Base-by-base conservation (phyloP, 2,329 filamentous ascomycete species). In the Diaporthe batatas region DNA sequence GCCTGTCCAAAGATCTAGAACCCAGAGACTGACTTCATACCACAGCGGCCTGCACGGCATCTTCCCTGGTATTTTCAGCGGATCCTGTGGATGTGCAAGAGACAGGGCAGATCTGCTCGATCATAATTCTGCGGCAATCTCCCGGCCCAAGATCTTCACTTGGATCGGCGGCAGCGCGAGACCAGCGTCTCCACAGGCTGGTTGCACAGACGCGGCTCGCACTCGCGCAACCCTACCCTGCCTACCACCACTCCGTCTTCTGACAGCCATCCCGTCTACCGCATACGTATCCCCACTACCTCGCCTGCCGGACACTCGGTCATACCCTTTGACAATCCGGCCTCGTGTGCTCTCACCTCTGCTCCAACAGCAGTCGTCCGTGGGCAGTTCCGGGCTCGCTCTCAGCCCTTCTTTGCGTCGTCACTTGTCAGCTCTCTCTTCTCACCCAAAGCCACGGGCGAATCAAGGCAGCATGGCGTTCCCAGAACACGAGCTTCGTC, bases 401-500 rank as follows among this genome's bases (percentile, higher is more conserved):
- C 21, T 21, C 16, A 53, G 32, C 39, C 12, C 29, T 32, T 16
- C 18, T 36, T 21, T 11, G 32, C 53, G 64, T 36, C 68, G 71
- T 10, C 44, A 64, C 68, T 55, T 51, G 18, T 71, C 71, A 42
- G 29, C 39, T 49, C 18, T 49, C 6, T n/a, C 54, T 29, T 54
- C 59, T 51, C 53, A 32, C 23, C 71, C 76, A 58, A 67, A 76
- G 64, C 72, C 75, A 73, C 77, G 76, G 74, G 77, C 77, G 72
- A 72, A 75, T 47, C 76, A 76, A 76, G 76, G 76, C 67, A 76
- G 75, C 64, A 75, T 76, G 76, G 77, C 79, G 73, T 76, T 78
- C 75, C 78, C 77, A 73, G 78, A 82, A 72, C 78, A 79, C 55
- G 75, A 76, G 67, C 76, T 78, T 55, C 79, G 77, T 59, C 77